Percentiles rank a stretch among this genome's conserved stretches.
phyloP scores from a whole-genome alignment of 495 filamentous ascomycete genomes.

The Penicillium crystallinum region DNA sequence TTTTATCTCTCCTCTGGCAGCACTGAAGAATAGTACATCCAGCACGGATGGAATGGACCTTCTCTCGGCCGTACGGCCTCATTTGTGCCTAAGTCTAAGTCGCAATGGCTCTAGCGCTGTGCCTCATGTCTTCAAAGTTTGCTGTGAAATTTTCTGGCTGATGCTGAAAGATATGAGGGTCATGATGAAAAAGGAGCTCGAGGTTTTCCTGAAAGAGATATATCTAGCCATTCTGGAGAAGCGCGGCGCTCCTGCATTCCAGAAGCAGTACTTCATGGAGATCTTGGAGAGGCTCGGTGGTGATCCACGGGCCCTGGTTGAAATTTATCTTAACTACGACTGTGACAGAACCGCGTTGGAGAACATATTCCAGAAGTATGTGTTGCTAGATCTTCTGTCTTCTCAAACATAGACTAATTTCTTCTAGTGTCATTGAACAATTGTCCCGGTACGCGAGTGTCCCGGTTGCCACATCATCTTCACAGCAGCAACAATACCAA shows the following conservation, averaged over 20 bases:
- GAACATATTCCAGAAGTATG: conserved; percentile 84
- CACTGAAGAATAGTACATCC: conserved; percentile 82
- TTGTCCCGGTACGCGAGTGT: conserved; percentile 75
- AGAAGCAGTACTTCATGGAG: conserved; percentile 88
- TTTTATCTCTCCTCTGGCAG: conserved; percentile 83
- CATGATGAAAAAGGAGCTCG: conserved; percentile 97
- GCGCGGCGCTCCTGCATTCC: conserved; percentile 75
- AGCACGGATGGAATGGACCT: conserved; percentile 82
- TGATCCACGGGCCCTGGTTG: conserved; percentile 84
- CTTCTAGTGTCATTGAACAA: conserved; percentile 77
- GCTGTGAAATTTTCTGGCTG: conserved; percentile 96
- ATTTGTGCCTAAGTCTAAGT: conserved; percentile 87
- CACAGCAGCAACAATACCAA: conserved; percentile 79
- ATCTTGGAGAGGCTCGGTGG: conserved; percentile 76
- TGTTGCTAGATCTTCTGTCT: background rate
- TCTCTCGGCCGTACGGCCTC: conserved; percentile 92
- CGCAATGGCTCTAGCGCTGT: conserved; percentile 93
- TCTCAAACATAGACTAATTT: conserved; percentile 14
- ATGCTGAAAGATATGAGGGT: conserved; percentile 92
- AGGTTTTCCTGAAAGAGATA: conserved; percentile 96
- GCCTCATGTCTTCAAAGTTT: conserved; percentile 85
- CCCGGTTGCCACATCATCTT: conserved; percentile 63
- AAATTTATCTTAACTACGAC: conserved; percentile 98
- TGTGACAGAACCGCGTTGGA: conserved; percentile 89
- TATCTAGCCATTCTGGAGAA: conserved; percentile 92